phyloP scores from a whole-genome alignment of 257 asterid species.

The Solanum raphanifolium region DNA sequence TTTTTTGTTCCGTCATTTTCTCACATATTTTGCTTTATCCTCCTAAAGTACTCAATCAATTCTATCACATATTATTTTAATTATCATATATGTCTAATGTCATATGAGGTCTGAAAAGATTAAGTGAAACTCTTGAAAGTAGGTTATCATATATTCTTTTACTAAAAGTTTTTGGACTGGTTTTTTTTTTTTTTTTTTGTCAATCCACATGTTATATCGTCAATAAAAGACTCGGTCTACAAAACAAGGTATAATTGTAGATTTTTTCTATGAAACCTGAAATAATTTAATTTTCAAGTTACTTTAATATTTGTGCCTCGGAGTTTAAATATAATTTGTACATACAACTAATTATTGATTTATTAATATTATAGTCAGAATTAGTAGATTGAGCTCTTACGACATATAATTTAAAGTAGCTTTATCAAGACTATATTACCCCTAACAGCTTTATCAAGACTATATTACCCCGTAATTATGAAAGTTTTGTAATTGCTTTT shows the following conservation, averaged over 20 bases:
- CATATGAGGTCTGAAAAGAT: no score
- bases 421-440: slow-evolving; percentile 1
- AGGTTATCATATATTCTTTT: no score
- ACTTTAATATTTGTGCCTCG: no score
- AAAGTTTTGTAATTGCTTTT: not conserved
- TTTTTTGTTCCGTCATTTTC: not conserved
- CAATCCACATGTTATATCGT: not conserved
- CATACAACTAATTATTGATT: not conserved
- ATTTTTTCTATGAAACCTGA: no score
- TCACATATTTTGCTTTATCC: not conserved
- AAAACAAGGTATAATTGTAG: not conserved
- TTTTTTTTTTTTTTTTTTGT: no score
- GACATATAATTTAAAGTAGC: no score
- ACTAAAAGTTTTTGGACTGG: accelerated
- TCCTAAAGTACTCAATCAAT: no score
- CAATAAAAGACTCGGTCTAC: not conserved
- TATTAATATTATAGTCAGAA: no score
- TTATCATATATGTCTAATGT: no score
- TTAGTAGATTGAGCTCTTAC: no score
- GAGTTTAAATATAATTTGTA: no score
- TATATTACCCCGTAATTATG: not conserved
- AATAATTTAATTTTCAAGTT: no score
- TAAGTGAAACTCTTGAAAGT: not conserved
- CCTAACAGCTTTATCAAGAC: not conserved
- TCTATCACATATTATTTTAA: not conserved